Percentiles rank a stretch among this genome's conserved stretches.
These are phyloP conservation scores for Tylopilus sp. DNA, from an alignment of 768 basidiomycete genomes.

Conservation along the genomic window DNA sequence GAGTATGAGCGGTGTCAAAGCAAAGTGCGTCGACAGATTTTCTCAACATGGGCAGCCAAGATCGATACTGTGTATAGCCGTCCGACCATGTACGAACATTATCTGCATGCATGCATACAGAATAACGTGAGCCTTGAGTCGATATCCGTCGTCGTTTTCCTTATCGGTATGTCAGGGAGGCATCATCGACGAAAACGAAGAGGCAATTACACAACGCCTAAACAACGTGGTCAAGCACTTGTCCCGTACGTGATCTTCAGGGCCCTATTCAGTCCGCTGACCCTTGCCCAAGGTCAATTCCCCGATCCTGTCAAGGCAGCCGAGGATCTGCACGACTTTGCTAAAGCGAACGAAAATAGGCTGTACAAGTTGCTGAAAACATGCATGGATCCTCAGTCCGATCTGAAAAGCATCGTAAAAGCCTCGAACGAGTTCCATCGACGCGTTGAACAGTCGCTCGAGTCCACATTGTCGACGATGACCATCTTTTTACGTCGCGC, in stretches of 20 bases:
- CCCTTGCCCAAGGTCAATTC: slow-evolving; percentile 41
- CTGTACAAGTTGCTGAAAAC: slow-evolving; percentile 82
- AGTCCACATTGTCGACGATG: slow-evolving; percentile 66
- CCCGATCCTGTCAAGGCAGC: slow-evolving; percentile 69
- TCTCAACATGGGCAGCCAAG: neutral
- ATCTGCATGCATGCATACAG: slow-evolving; percentile 67
- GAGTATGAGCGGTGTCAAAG: slow-evolving; percentile 58
- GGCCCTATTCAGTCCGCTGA: neutral
- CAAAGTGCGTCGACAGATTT: slow-evolving; percentile 40
- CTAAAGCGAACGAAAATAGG: slow-evolving; percentile 80
- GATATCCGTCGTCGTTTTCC: neutral
- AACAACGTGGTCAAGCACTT: slow-evolving; percentile 53
- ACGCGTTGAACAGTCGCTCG: slow-evolving; percentile 67
- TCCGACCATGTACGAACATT: slow-evolving; percentile 68
- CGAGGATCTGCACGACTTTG: slow-evolving; percentile 80
- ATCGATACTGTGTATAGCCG: slow-evolving; percentile 42
- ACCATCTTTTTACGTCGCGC: slow-evolving; percentile 63
- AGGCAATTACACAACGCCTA: slow-evolving; percentile 53
- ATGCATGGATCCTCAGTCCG: slow-evolving; percentile 80
- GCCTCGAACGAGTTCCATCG: slow-evolving; percentile 77
- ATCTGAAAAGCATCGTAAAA: slow-evolving; percentile 78
- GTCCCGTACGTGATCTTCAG: slow-evolving; percentile 46
- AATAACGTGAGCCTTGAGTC: slow-evolving; percentile 67
- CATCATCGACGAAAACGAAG: slow-evolving; percentile 82
- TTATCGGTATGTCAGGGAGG: slow-evolving; percentile 62